Base-by-base conservation (phyloP, 805 yeast genomes). In the Wickerhamiella kazuoi region DNA sequence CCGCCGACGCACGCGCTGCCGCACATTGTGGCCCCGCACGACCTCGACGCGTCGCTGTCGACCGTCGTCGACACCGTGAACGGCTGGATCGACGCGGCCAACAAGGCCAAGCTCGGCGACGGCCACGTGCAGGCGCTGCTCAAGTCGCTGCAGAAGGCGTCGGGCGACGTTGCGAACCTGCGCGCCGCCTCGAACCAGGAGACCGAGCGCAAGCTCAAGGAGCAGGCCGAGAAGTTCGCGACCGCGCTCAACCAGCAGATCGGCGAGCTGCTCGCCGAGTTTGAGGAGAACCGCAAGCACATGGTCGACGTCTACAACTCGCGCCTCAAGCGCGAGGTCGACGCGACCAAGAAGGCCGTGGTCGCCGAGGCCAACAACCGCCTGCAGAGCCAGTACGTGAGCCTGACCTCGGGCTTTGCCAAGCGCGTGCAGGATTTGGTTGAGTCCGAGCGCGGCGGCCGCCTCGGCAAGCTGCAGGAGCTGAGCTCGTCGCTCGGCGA, bases 391-490 rank as follows among this genome's bases (percentile, higher is more conserved):
- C 72, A 76, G 41, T 71, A 81, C 50, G 62, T 76, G 37, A 76
- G 74, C 47, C 77, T 79, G 49, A 72, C 82, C 42, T 69, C 75
- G 47, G 74, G 72, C 52, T 74, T 80, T 55, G 71, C 75, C 45
- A 62, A 66, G 39, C 63, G 71, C 41, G 64, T 83, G 36, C 55
- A 67, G 35, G 67, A 70, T 40, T 69, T 69, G 43, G 69, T 86
- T 39, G 86, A 78, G 46, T 46, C 56, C 11, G 93, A 79, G 65
- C 76, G 97, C 61, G 67, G 76, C 46, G 82, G 84, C 21, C 76
- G 90, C 54, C 70, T 86, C 50, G 67, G 78, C 35, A 67, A 77
- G 50, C 66, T 90, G 51, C 67, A 68, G 26, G 71, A 73, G 41
- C 66, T 90, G 41, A 64, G 69, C 38, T 63, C 59, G 20, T 65